Conservation (phyloP, 305 asterid species). For the Nicotiana rustica region DNA sequence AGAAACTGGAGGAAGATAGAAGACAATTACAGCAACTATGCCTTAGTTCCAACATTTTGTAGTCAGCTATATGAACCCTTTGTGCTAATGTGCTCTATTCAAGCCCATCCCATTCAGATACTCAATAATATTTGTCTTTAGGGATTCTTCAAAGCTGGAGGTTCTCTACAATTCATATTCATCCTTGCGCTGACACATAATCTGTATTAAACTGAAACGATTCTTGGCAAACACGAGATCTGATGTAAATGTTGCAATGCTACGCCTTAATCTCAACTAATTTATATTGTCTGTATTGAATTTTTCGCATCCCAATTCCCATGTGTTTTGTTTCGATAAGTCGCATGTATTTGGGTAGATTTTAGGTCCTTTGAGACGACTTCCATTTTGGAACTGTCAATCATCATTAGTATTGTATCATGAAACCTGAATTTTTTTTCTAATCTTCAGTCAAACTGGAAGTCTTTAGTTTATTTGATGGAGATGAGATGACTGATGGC, state of each 20-base stretch:
- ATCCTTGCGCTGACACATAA: background rate
- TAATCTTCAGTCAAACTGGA: background rate
- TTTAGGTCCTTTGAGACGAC: background rate
- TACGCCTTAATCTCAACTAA: background rate
- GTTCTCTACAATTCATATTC: background rate
- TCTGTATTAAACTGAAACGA: background rate
- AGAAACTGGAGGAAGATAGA: background rate
- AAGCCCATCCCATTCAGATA: background rate
- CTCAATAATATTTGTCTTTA: background rate
- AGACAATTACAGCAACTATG: background rate
- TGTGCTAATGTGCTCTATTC: background rate
- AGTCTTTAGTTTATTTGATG: background rate
- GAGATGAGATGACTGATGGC: constrained; percentile 15
- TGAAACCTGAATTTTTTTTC: background rate
- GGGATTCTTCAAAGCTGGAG: background rate
- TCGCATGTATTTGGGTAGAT: background rate
- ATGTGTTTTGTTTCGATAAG: background rate
- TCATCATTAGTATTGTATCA: background rate
- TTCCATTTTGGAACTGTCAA: background rate
- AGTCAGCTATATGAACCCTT: background rate
- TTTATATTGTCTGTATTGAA: background rate
- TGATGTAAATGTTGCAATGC: background rate
- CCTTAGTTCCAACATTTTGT: background rate
- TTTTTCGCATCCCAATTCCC: background rate
- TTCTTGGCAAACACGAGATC: background rate